phyloP scores from a whole-genome alignment of 208 protist genomes.

The Endotrypanum monterogeii region DNA sequence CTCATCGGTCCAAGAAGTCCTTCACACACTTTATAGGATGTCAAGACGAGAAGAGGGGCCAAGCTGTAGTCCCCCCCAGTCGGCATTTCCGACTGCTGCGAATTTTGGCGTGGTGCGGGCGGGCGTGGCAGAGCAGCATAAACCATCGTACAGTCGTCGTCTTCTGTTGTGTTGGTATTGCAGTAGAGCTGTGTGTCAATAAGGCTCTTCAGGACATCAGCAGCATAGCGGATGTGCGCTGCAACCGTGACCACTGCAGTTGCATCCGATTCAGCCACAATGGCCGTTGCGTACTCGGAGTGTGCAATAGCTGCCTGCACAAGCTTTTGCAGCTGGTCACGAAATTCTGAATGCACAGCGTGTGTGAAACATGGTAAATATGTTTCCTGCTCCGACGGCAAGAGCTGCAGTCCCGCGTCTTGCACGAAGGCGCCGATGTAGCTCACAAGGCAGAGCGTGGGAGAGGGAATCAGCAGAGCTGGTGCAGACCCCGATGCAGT shows the following conservation, averaged over 20 bases:
- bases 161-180: slow-evolving; percentile 8
- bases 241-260: not conserved
- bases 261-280: not conserved
- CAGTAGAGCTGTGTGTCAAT: slow-evolving; percentile 19
- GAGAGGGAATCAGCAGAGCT: slow-evolving; percentile 6
- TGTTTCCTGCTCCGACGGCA: slow-evolving; percentile 19
- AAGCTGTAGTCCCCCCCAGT: slow-evolving; percentile 13
- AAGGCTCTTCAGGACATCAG: slow-evolving; percentile 1
- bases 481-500: not conserved
- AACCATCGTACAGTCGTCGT: slow-evolving; percentile 22
- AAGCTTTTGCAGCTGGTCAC: not conserved
- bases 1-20: slow-evolving; percentile 8
- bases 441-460: slow-evolving; percentile 26
- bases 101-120: not conserved
- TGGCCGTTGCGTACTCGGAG: not conserved
- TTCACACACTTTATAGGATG: slow-evolving; percentile 16
- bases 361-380: slow-evolving; percentile 15
- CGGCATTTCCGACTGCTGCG: not conserved
- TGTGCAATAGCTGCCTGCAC: not conserved
- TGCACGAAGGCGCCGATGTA: slow-evolving; percentile 27
- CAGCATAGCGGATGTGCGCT: slow-evolving; percentile 18
- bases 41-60: slow-evolving; percentile 15
- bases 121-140: slow-evolving; percentile 4
- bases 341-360: slow-evolving; percentile 7
- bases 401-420: slow-evolving; percentile 26